Percentiles rank a stretch among this genome's conserved stretches.
Conservation (phyloP, 495 filamentous ascomycete genomes). For the Penicillium flavigenum region DNA sequence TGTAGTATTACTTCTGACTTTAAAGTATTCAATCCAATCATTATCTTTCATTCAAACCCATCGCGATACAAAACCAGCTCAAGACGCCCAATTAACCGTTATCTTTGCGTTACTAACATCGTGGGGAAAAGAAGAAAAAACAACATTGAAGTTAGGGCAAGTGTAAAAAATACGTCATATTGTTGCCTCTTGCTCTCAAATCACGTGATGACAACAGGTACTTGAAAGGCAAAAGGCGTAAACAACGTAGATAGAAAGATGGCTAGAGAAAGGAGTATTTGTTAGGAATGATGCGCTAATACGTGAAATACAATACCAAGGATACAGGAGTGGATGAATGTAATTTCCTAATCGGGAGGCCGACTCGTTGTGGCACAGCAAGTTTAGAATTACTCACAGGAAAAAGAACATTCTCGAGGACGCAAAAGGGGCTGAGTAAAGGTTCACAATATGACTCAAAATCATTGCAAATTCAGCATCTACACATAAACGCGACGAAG, state of each 20-base stretch:
- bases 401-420: neutral
- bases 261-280: neutral
- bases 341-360: slow-evolving; percentile 9
- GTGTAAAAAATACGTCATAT: too few species aligned
- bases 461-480: neutral
- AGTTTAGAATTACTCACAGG: neutral
- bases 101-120: too few species aligned
- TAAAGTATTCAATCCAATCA: too few species aligned
- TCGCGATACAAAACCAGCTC: too few species aligned
- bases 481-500: slow-evolving; percentile 4
- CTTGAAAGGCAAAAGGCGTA: neutral
- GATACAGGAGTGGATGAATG: neutral
- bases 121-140: too few species aligned
- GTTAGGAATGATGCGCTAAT: neutral
- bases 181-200: neutral
- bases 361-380: slow-evolving; percentile 3
- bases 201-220: neutral
- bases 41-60: too few species aligned
- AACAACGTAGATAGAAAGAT: neutral
- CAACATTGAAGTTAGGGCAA: too few species aligned
- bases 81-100: too few species aligned
- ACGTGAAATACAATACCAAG: neutral
- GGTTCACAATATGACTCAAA: neutral
- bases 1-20: too few species aligned
- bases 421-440: slow-evolving; percentile 2